Evolutionary conservation across 352 stramenopile species (phyloP).

Genomic region (Phytophthora quininea): DNA sequence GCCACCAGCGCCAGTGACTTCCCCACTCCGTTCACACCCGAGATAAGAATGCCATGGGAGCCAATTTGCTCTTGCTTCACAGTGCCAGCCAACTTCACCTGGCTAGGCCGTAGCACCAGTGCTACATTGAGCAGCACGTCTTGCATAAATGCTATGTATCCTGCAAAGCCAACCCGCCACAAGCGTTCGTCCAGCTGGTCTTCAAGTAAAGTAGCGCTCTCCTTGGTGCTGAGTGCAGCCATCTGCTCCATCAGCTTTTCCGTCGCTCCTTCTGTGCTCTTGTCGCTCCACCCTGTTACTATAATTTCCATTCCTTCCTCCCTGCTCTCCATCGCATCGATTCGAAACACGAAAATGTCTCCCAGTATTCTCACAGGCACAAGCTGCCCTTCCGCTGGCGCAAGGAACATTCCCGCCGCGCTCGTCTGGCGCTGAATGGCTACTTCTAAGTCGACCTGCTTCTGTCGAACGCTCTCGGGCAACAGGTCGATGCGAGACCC

Average conservation of each 20-base stretch:
- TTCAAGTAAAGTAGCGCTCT: slow-evolving; percentile 19
- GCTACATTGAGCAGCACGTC: slow-evolving; percentile 64
- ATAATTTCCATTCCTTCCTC: slow-evolving; percentile 8
- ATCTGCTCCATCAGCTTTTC: slow-evolving; percentile 27
- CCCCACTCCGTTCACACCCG: slow-evolving; percentile 68
- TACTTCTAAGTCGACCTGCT: slow-evolving; percentile 41
- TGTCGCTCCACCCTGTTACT: slow-evolving; percentile 30
- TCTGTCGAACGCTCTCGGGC: slow-evolving; percentile 45
- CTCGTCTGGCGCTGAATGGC: slow-evolving; percentile 46
- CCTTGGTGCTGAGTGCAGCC: slow-evolving; percentile 21
- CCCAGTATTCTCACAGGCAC: slow-evolving; percentile 54
- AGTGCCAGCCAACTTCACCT: slow-evolving; percentile 25
- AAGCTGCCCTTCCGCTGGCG: slow-evolving; percentile 28
- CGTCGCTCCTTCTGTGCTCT: neutral
- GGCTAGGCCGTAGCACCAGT: slow-evolving; percentile 41
- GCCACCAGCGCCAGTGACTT: slow-evolving; percentile 60
- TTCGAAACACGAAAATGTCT: slow-evolving; percentile 57
- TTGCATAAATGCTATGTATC: slow-evolving; percentile 56
- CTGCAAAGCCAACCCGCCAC: slow-evolving; percentile 45
- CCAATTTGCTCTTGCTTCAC: slow-evolving; percentile 62
- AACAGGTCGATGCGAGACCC: slow-evolving; percentile 32
- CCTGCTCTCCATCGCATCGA: slow-evolving; percentile 22
- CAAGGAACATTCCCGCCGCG: slow-evolving; percentile 15
- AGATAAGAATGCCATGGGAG: slow-evolving; percentile 39
- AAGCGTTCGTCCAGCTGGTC: slow-evolving; percentile 35